Base-by-base conservation (phyloP, 2,329 filamentous ascomycete species). In the Diaporthe ampelina region DNA sequence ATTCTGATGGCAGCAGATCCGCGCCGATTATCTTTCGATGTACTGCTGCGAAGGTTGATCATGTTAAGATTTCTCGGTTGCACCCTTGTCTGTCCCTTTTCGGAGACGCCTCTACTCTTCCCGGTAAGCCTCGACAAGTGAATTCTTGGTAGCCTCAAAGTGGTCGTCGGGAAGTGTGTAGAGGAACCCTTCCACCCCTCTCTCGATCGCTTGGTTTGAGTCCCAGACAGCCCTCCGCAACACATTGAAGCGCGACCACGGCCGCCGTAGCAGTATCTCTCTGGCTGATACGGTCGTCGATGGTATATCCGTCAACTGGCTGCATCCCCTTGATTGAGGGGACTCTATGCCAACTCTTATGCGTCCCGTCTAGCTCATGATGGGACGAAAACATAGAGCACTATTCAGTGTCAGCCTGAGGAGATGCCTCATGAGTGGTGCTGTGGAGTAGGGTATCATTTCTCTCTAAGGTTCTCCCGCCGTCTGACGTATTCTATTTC, bases 361-460 rank as follows among this genome's bases (percentile, higher is more conserved):
- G 17, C 29, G 45, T 19, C 19, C 45, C 21, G 45, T 21, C 35
- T 9, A 26, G 1, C 52, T 19, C 2, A 58, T 24, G 2, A 24
- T 50, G 40, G 54, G 54, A 58, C 26, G 13, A 48, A 24, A 29
- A 32, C 9, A 48, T 9, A 54, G 32, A 19, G 13, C 43, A 9
- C 21, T 54, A n/a, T 40, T 7, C 4, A 61, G n/a, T 8, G 9
- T 17, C 29, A 40, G 56, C 32, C 37, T 52, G 43, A 9, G 29
- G 37, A 24, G 19, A 58, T 50, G 10, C 21, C 52, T 61, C 17
- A 29, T 37, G 21, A 40, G 35, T 26, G 37, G 35, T 26, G 37
- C 32, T 26, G 26, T 59, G 50, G 68, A 74, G 71, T 40, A 70
- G 72, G 74, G 74, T 74, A 75, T 75, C 68, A 74, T 63, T 69